phyloP scores from a whole-genome alignment of 2,329 filamentous ascomycete genomes.

The Colletotrichum sp. region DNA sequence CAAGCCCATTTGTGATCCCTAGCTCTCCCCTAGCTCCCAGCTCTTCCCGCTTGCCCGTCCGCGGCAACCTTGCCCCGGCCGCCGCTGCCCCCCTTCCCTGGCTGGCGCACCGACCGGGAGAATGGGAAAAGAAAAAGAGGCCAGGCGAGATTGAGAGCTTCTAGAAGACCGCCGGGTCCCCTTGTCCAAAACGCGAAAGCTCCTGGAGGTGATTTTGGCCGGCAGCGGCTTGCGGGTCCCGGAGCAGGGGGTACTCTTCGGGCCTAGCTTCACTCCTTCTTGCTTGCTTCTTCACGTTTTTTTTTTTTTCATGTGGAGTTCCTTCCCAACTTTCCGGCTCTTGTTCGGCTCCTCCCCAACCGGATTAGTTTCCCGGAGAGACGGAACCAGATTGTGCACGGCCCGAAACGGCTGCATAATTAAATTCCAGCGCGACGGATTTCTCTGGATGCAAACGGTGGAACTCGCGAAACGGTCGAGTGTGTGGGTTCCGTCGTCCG shows the following conservation, averaged over 20 bases:
- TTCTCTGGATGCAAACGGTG: conserved; percentile 2
- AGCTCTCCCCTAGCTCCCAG: neutral
- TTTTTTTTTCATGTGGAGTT: neutral
- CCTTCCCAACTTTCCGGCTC: neutral
- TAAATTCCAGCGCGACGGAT: neutral
- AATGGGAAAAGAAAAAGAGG: neutral
- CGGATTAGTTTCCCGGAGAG: neutral
- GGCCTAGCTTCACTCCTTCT: neutral
- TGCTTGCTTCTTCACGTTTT: neutral
- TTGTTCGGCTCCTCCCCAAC: conserved; percentile 3
- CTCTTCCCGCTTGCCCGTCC: neutral
- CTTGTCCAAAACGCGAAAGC: neutral
- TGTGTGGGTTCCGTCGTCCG: neutral
- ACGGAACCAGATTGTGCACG: neutral
- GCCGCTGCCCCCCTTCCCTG: neutral
- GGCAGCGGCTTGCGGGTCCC: conserved; percentile 14
- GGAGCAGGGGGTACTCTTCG: neutral
- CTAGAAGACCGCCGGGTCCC: conserved; percentile 8
- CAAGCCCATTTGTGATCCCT: neutral
- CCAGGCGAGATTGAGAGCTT: neutral
- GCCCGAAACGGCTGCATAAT: neutral
- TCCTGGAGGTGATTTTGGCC: conserved; percentile 1
- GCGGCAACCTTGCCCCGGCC: neutral
- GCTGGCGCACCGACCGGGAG: neutral
- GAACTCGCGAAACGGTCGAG: neutral